phyloP scores from a whole-genome alignment of 2,329 filamentous ascomycete species.

The Fusarium pseudocircinatum region DNA sequence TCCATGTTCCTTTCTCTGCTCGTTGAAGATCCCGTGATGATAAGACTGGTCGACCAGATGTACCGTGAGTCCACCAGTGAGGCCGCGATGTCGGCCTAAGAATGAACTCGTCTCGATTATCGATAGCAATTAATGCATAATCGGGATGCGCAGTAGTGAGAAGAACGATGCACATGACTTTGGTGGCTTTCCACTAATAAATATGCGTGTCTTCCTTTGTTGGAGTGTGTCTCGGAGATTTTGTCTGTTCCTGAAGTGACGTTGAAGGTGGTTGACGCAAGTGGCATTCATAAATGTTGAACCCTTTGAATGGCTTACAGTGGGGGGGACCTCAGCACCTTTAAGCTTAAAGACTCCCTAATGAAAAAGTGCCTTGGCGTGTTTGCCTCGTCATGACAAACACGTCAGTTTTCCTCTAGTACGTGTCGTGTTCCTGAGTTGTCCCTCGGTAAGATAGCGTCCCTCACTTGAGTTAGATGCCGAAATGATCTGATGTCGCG shows the following conservation, averaged over 20 bases:
- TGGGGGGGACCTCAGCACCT: slow-evolving; percentile 21
- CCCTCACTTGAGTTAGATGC: neutral
- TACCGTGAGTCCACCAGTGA: slow-evolving; percentile 68
- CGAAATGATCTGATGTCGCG: slow-evolving; percentile 32
- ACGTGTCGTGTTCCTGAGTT: slow-evolving; percentile 16
- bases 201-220: neutral
- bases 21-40: slow-evolving; percentile 71
- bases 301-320: neutral
- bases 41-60: slow-evolving; percentile 58
- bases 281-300: slow-evolving; percentile 11
- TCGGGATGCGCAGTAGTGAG: slow-evolving; percentile 79
- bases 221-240: neutral
- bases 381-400: neutral
- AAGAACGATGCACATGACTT: slow-evolving; percentile 78
- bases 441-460: slow-evolving; percentile 34
- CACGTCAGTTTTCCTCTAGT: slow-evolving; percentile 9
- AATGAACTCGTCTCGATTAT: slow-evolving; percentile 82
- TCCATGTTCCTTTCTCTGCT: slow-evolving; percentile 71
- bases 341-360: slow-evolving; percentile 33
- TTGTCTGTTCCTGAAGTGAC: neutral
- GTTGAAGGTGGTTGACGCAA: slow-evolving; percentile 20
- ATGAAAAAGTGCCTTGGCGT: neutral
- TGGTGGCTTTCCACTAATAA: neutral
- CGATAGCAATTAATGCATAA: slow-evolving; percentile 78
- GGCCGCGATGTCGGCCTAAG: slow-evolving; percentile 70